Conservation (phyloP, 1,139 yeast species). For the Lodderomyces orthopsilosis region DNA sequence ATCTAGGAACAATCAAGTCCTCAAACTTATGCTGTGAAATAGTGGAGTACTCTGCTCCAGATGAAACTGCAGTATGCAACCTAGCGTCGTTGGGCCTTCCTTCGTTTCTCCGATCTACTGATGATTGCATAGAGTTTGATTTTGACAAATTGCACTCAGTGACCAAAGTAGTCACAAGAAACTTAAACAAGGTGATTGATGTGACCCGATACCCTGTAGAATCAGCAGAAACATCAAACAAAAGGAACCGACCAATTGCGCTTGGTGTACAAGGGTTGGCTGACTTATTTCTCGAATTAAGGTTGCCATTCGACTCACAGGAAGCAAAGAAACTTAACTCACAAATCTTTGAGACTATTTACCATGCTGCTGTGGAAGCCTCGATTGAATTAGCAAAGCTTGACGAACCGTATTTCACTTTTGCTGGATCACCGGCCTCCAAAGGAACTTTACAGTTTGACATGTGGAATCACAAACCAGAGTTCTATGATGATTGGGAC, state of each 20-base stretch:
- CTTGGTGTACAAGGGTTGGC: slow-evolving; percentile 91
- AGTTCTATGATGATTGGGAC: slow-evolving; percentile 72
- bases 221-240: slow-evolving; percentile 66
- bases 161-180: slow-evolving; percentile 69
- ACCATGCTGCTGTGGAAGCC: slow-evolving; percentile 82
- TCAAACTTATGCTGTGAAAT: slow-evolving; percentile 61
- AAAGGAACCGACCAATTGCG: slow-evolving; percentile 82
- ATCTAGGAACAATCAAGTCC: slow-evolving; percentile 54
- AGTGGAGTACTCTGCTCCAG: slow-evolving; percentile 52
- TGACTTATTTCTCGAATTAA: slow-evolving; percentile 72
- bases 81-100: slow-evolving; percentile 55
- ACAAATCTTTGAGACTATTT: slow-evolving; percentile 85
- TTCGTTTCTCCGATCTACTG: slow-evolving; percentile 29
- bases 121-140: slow-evolving; percentile 52
- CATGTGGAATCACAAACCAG: slow-evolving; percentile 75
- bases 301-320: slow-evolving; percentile 76
- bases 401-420: slow-evolving; percentile 66
- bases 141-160: slow-evolving; percentile 69
- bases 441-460: slow-evolving; percentile 76
- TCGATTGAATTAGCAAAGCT: slow-evolving; percentile 69
- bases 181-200: slow-evolving; percentile 76
- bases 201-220: slow-evolving; percentile 75
- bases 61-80: slow-evolving; percentile 59
- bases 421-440: slow-evolving; percentile 80
- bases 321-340: slow-evolving; percentile 70